Percentiles rank a stretch among this genome's conserved stretches.
phyloP scores from a whole-genome alignment of 139 green algal species.

The Asterochloris sp. region DNA sequence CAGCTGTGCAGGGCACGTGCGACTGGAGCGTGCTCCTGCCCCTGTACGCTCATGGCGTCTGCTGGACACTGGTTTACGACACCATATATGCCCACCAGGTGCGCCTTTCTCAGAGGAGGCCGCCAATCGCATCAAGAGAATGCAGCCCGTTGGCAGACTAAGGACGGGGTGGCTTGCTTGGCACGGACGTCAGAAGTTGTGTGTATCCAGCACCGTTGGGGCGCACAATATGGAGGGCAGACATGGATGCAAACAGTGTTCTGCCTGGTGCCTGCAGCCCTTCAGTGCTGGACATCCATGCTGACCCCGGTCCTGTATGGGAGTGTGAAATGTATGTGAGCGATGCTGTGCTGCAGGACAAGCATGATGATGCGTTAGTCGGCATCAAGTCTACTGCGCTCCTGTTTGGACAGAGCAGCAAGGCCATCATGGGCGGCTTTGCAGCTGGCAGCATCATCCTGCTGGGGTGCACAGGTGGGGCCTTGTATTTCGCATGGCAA shows the following conservation, averaged over 20 bases:
- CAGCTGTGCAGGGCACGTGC: conserved; percentile 69
- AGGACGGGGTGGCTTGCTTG: neutral
- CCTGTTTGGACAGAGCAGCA: conserved; percentile 66
- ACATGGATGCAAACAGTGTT: too few species aligned
- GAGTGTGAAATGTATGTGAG: neutral
- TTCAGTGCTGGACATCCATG: too few species aligned
- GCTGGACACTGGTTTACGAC: conserved; percentile 97
- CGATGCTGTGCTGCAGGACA: conserved; percentile 55
- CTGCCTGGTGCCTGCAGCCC: too few species aligned
- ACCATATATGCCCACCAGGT: conserved; percentile 97
- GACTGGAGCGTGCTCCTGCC: conserved; percentile 77
- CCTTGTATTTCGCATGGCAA: too few species aligned
- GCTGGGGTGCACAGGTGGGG: conserved; percentile 21
- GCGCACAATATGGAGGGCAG: too few species aligned
- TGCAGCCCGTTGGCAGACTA: neutral
- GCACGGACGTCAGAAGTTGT: neutral
- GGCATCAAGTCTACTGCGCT: conserved; percentile 93
- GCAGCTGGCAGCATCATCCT: conserved; percentile 26
- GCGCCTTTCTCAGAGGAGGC: neutral
- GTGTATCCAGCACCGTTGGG: too few species aligned
- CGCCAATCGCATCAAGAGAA: neutral
- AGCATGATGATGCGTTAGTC: conserved; percentile 73
- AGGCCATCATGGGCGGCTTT: conserved; percentile 55
- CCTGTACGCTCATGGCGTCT: conserved; percentile 76
- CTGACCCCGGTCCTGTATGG: neutral